Evolutionary conservation across 148 eudicot genomes (phyloP).

Genomic region (Spergularia marina): DNA sequence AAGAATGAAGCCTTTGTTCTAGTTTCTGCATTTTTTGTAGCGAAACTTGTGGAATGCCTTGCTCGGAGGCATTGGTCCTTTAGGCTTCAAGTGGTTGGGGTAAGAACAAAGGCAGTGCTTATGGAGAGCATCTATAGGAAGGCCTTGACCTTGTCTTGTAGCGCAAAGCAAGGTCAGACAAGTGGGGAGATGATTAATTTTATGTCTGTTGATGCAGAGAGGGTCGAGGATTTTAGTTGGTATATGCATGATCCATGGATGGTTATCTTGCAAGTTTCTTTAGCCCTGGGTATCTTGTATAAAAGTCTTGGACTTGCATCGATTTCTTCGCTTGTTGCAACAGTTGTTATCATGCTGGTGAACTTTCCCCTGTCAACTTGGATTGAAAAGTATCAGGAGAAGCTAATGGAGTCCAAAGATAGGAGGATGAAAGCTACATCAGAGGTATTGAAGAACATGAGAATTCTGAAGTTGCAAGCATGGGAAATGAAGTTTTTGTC

Average conservation of each 20-base stretch:
- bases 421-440: constrained; percentile 35
- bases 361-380: constrained; percentile 10
- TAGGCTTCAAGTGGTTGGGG: constrained; percentile 23
- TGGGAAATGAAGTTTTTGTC: constrained; percentile 41
- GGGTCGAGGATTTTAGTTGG: constrained; percentile 27
- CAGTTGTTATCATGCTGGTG: constrained; percentile 9
- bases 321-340: constrained; percentile 28
- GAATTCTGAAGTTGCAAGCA: constrained; percentile 37
- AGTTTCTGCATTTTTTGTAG: constrained; percentile 28
- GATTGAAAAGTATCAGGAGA: constrained; percentile 27
- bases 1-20: constrained; percentile 29
- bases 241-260: constrained; percentile 31
- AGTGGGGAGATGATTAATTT: constrained; percentile 37
- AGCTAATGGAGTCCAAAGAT: constrained; percentile 30
- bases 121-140: constrained; percentile 27
- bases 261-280: constrained; percentile 19
- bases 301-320: constrained; percentile 36
- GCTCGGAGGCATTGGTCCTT: constrained; percentile 29
- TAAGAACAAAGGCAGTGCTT: constrained; percentile 26
- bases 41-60: constrained; percentile 31
- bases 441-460: constrained; percentile 36
- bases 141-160: constrained; percentile 29
- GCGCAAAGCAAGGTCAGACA: constrained; percentile 31
- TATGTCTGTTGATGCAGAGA: constrained; percentile 38
- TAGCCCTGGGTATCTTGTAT: constrained; percentile 34